A percentile compares a stretch with the other conserved stretches of the same genome.
phyloP scores from a whole-genome alignment of 257 asterid genomes.

The Hygrophila difformis region DNA sequence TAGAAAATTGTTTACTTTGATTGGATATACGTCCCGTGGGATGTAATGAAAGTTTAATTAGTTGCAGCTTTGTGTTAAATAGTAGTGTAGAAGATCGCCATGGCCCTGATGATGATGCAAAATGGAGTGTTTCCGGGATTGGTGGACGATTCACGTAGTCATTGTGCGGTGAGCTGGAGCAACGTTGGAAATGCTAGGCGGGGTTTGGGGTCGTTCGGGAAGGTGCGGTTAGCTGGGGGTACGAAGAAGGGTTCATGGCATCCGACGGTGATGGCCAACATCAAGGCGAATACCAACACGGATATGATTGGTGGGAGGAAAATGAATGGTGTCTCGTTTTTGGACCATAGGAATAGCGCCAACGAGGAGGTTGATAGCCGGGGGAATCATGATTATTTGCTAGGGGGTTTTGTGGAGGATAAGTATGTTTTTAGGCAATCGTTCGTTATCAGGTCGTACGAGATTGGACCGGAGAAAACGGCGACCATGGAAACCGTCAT shows the following conservation, averaged over 20 bases:
- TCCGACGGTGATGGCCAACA: slow-evolving; percentile 22
- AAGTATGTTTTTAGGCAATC: slow-evolving; percentile 60
- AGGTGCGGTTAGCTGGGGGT: neutral
- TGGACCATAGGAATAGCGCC: slow-evolving; percentile 10
- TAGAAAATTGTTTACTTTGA: too few relatives aligned
- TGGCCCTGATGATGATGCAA: slow-evolving; percentile 24
- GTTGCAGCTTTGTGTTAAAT: too few relatives aligned
- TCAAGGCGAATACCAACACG: slow-evolving; percentile 16
- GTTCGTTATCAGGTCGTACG: slow-evolving; percentile 79
- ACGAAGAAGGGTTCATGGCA: neutral
- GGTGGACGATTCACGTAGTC: neutral
- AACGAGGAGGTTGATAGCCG: slow-evolving; percentile 5
- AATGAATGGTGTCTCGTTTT: slow-evolving; percentile 40
- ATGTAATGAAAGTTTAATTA: too few relatives aligned
- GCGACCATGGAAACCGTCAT: slow-evolving; percentile 88
- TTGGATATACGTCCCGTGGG: too few relatives aligned
- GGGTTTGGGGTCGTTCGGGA: neutral
- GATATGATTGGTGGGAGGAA: slow-evolving; percentile 48
- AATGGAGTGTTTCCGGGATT: neutral
- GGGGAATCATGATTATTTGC: slow-evolving; percentile 31
- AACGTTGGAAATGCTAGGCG: neutral
- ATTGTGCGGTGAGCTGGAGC: neutral
- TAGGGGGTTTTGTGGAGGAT: slow-evolving; percentile 55
- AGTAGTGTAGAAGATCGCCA: neutral
- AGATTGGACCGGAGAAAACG: slow-evolving; percentile 85